Base-by-base conservation (phyloP, 768 basidiomycete genomes). In the Xerocomus brunneocitrinus region DNA sequence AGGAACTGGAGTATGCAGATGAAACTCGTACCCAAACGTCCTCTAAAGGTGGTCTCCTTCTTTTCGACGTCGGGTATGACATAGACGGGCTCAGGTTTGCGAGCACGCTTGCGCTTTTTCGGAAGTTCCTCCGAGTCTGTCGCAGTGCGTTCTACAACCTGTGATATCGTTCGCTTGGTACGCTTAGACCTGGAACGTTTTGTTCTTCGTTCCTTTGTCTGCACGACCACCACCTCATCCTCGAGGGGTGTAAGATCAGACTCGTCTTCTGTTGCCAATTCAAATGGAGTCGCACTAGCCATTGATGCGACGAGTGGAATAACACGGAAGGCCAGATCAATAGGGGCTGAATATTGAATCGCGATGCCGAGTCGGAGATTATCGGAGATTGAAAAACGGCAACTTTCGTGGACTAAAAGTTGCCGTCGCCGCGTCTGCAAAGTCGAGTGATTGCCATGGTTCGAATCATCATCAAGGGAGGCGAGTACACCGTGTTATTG, bases 381-480 rank as follows among this genome's bases (percentile, higher is more conserved):
- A 7, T 67, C 63, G 64, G 64, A 62, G 57, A 47, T 53, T 62
- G 2, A 67, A 65, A 49, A 34, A 12, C 49, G 62, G 58, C 55
- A 31, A 32, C 36, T 44, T 32, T 19, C 19, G 12, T 2, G 36
- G 38, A 36, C 16, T 25, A n/a, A n/a, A 19, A 16, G 34, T 32
- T n/a, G 5, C 31, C 25, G 12, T 34, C 22, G 27, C 50, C 49
- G 46, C 43, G 46, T 38, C n/a, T 42, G 25, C 55, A 49, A 40
- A 22, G 16, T 14, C 39, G 44, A 49, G 14, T 34, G 9, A 22
- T 8, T 10, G 5, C 41, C 45, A 93, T 92, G 90, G 88, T 89
- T 63, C 81, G 91, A 68, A 92, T 91, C 32, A 91, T 93, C 67
- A 92, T 92, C 70, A 93, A 93, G 79, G 90, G 89, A 78, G 90